A percentile compares a stretch with the other conserved stretches of the same genome.
phyloP scores from a whole-genome alignment of 768 basidiomycete species.

The Leucocoprinus leucothites region DNA sequence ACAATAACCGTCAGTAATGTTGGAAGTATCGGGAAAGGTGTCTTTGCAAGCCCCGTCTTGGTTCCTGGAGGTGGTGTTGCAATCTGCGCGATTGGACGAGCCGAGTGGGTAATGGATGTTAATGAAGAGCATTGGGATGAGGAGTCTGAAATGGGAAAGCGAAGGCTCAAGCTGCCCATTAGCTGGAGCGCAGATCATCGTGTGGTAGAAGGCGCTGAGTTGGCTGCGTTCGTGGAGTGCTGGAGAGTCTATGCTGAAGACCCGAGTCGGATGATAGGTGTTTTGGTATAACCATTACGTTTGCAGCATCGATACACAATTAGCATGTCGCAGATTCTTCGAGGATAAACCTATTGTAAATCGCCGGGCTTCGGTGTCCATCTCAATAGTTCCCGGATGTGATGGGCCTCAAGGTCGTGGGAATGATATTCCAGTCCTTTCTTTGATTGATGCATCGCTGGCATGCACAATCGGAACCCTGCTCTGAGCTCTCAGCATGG shows the following conservation, averaged over 20 bases:
- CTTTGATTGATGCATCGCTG: too few relatives aligned
- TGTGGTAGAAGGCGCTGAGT: conserved; percentile 84
- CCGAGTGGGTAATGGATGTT: conserved; percentile 77
- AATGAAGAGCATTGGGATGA: conserved; percentile 29
- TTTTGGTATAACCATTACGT: neutral
- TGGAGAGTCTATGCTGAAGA: conserved; percentile 81
- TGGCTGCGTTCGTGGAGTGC: conserved; percentile 83
- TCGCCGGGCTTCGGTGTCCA: too few relatives aligned
- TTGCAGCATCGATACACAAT: too few relatives aligned
- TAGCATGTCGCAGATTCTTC: too few relatives aligned
- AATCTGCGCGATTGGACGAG: conserved; percentile 78
- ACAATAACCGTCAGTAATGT: conserved; percentile 83
- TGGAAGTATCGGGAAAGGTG: conserved; percentile 74
- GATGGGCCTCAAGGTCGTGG: neutral
- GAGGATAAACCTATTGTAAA: too few relatives aligned
- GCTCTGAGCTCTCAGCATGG: neutral
- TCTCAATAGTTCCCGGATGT: too few relatives aligned
- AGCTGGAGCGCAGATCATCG: conserved; percentile 89
- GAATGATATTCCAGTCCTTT: neutral
- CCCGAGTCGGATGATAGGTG: conserved; percentile 66
- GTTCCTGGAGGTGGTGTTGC: conserved; percentile 83
- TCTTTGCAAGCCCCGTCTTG: conserved; percentile 69
- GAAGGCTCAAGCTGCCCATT: conserved; percentile 40
- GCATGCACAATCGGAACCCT: too few relatives aligned
- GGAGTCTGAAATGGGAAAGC: conserved; percentile 13